Conservation (phyloP, 148 eudicot genomes). For the Rhododendron henanense region DNA sequence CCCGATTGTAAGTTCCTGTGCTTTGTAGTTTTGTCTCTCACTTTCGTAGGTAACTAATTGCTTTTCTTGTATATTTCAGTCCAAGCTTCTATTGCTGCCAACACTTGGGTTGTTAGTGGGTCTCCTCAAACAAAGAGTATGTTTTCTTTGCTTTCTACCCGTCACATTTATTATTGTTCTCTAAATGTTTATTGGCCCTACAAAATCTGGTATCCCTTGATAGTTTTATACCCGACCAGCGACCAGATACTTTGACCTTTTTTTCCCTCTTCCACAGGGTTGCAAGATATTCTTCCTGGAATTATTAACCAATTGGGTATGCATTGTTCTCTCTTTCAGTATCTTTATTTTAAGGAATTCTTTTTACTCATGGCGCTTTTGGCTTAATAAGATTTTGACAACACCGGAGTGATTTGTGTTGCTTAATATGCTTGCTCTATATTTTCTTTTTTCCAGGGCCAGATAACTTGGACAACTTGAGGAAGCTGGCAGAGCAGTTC, state of each 20-base stretch:
- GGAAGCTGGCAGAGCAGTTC: slow-evolving; percentile 76
- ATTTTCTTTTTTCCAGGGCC: slow-evolving; percentile 48
- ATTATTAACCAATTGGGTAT: slow-evolving; percentile 84
- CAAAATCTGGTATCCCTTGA: background rate
- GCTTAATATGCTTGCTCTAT: background rate
- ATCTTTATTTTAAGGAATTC: background rate
- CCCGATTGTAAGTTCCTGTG: background rate
- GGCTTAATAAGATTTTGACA: background rate
- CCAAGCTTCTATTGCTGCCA: slow-evolving; percentile 89
- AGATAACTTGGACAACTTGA: slow-evolving; percentile 82
- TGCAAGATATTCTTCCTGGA: slow-evolving; percentile 88
- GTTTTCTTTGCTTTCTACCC: slow-evolving; percentile 6
- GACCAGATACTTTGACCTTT: background rate
- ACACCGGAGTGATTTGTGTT: background rate
- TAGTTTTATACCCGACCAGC: background rate
- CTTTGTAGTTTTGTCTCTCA: background rate
- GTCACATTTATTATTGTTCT: background rate
- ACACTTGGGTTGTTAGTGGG: slow-evolving; percentile 97
- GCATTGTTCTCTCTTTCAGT: background rate
- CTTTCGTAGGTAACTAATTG: background rate
- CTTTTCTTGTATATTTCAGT: slow-evolving; percentile 40
- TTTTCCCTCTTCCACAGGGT: slow-evolving; percentile 37
- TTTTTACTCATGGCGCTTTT: background rate
- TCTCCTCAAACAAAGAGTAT: slow-evolving; percentile 89
- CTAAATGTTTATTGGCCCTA: background rate